Base-by-base conservation (phyloP, 805 yeast species). In the Candida endomychidarum region DNA sequence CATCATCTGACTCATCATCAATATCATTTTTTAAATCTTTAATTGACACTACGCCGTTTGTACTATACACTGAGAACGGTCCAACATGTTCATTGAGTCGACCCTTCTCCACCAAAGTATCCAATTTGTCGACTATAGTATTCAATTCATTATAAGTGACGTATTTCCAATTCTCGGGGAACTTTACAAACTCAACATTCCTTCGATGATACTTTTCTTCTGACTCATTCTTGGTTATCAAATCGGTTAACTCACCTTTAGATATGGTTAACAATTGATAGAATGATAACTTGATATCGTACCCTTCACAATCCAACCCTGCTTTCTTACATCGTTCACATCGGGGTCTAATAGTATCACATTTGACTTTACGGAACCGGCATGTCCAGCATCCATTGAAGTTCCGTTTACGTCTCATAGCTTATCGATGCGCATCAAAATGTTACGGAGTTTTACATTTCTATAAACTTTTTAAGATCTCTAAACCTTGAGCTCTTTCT, bases 301-400 rank as follows among this genome's bases (percentile, higher is more conserved):
- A 78, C 0, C 82, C 81, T 12, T 58, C 63, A 58, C 83, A 78
- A 8, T 56, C 55, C 4, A 69, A 41, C 3, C 65, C 63, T 2
- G 79, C 70, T 46, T 66, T 72, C 28, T 42, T 49, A 55, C 82
- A 77, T 38, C 80, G 60, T 22, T 49, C 34, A 49, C 82, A 77
- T 12, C 42, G 46, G 2, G 81, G 81, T 39, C 61, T 60, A 3
- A 55, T 45, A 9, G 71, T 63, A 51, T 75, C 81, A 56, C 82
- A 77, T 51, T 75, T 75, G 47, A 77, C 74, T 46, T 75, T 76
- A 18, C 81, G 58, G 16, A 59, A 51, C 26, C 82, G 60, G 48
- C 82, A 77, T 5, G 81, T 77, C 65, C 76, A 73, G 54, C 82
- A 77, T 3, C 82, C 82, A 32, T 70, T 61, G 52, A 75, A 75